phyloP scores from a whole-genome alignment of 1,284 basidiomycete species.

The Marasmius oreades region DNA sequence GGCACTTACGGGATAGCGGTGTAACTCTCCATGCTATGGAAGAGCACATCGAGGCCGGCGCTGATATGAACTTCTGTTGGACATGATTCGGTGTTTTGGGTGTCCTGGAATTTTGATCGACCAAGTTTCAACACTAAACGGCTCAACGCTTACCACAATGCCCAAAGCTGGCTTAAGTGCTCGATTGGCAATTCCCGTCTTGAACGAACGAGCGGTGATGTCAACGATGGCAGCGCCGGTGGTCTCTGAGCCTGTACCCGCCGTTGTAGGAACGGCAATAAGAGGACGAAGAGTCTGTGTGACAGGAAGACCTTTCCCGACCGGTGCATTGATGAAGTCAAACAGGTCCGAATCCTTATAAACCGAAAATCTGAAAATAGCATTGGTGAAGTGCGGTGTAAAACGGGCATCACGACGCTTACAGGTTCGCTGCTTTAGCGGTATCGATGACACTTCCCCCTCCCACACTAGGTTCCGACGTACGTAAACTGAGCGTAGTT shows the following conservation, averaged over 20 bases:
- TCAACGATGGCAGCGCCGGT: slow-evolving; percentile 98
- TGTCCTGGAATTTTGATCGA: slow-evolving; percentile 48
- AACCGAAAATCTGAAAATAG: slow-evolving; percentile 60
- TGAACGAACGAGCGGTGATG: slow-evolving; percentile 86
- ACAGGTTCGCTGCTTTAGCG: slow-evolving; percentile 90
- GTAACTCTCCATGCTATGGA: slow-evolving; percentile 93
- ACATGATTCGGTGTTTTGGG: slow-evolving; percentile 84
- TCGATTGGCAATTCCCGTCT: slow-evolving; percentile 93
- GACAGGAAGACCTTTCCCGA: slow-evolving; percentile 90
- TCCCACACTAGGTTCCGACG: slow-evolving; percentile 61
- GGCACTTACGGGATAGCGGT: slow-evolving; percentile 77
- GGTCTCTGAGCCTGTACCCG: slow-evolving; percentile 96
- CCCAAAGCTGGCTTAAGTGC: slow-evolving; percentile 90
- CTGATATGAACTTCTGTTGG: slow-evolving; percentile 85
- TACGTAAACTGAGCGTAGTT: slow-evolving; percentile 1
- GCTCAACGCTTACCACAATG: slow-evolving; percentile 53
- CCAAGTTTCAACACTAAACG: not conserved
- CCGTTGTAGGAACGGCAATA: slow-evolving; percentile 94
- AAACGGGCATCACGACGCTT: slow-evolving; percentile 22
- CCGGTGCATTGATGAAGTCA: slow-evolving; percentile 96
- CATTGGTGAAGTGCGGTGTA: slow-evolving; percentile 5
- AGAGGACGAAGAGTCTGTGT: slow-evolving; percentile 75
- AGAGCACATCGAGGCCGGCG: slow-evolving; percentile 89
- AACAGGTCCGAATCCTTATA: slow-evolving; percentile 91
- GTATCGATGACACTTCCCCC: slow-evolving; percentile 97